Conservation (phyloP, 2,329 filamentous ascomycete genomes). For the Claviceps sp. region DNA sequence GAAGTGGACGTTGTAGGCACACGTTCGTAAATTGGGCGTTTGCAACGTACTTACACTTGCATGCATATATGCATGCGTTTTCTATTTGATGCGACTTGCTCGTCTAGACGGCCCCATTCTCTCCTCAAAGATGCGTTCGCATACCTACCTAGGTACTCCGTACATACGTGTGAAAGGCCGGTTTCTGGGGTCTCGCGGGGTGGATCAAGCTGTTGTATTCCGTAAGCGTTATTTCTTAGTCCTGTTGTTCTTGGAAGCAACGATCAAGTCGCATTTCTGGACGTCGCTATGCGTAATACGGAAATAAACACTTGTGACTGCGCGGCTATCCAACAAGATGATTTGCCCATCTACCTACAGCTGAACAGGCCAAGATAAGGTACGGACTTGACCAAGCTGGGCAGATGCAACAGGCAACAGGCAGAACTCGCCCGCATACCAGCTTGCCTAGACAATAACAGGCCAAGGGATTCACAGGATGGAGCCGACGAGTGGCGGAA, state of each 20-base stretch:
- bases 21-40: background rate
- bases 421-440: background rate
- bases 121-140: conserved; percentile 5
- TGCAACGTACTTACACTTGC: background rate
- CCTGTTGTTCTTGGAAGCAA: background rate
- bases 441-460: background rate
- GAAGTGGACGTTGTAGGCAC: conserved; percentile 2
- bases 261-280: background rate
- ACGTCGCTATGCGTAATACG: background rate
- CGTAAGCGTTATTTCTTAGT: background rate
- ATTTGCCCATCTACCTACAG: background rate
- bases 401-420: background rate
- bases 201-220: conserved; percentile 3
- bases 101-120: conserved; percentile 3
- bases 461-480: background rate
- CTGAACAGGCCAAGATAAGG: background rate
- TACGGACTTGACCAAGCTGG: background rate
- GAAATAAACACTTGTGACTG: background rate
- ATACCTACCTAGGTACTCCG: background rate
- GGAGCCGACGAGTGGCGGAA: conserved; percentile 1
- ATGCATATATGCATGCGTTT: background rate
- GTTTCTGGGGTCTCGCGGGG: background rate
- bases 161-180: conserved; percentile 1
- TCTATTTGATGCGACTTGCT: conserved; percentile 3
- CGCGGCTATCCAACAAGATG: background rate